Evolutionary conservation across 352 stramenopile genomes (phyloP).

Genomic region (Globisporangium nunn): DNA sequence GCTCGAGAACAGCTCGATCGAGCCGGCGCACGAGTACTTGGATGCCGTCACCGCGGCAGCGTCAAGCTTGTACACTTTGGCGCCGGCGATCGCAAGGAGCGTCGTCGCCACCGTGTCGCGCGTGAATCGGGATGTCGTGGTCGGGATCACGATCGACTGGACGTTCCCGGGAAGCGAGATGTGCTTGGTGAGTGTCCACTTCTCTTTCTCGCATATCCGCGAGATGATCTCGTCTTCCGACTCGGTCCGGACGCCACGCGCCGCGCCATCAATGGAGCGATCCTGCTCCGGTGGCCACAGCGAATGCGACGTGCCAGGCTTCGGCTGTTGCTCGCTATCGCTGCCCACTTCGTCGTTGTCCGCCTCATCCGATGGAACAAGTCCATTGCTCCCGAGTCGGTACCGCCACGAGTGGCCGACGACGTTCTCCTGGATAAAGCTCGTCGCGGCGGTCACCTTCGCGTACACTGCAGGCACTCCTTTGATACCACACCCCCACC

Average conservation of each 20-base stretch:
- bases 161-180: slow-evolving; percentile 7
- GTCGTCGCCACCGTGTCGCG: slow-evolving; percentile 15
- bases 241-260: not conserved
- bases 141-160: slow-evolving; percentile 12
- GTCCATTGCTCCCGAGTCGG: not conserved
- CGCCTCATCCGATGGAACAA: not conserved
- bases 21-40: slow-evolving; percentile 13
- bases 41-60: slow-evolving; percentile 1
- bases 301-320: not conserved
- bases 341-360: not conserved
- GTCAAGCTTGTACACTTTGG: not conserved
- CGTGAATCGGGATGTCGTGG: slow-evolving; percentile 16
- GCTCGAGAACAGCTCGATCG: slow-evolving; percentile 19
- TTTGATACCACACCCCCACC: slow-evolving; percentile 23
- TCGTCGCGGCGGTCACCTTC: slow-evolving; percentile 12
- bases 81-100: slow-evolving; percentile 8
- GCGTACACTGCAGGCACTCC: slow-evolving; percentile 30
- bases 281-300: not conserved
- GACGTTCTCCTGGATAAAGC: slow-evolving; percentile 25
- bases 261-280: not conserved
- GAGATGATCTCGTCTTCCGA: slow-evolving; percentile 9
- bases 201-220: slow-evolving; percentile 9
- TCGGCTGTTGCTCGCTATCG: not conserved
- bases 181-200: slow-evolving; percentile 10
- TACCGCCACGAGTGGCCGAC: slow-evolving; percentile 20